Base-by-base conservation (phyloP, 2,329 filamentous ascomycete genomes). In the Moelleriella libera region DNA sequence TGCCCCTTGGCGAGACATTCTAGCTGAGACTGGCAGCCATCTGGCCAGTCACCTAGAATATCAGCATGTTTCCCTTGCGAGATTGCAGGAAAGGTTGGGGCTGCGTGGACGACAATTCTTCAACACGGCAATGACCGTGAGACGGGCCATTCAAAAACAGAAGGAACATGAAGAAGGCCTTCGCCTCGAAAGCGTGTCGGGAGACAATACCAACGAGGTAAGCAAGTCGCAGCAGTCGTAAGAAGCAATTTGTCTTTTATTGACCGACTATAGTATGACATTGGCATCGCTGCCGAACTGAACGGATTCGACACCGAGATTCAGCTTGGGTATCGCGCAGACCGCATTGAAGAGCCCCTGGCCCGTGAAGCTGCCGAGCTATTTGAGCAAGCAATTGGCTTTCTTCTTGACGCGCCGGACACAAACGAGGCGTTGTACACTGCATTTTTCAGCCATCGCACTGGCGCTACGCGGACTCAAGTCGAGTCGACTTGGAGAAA, bases 31-130 rank as follows among this genome's bases (percentile, higher is more conserved):
- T 12, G 32, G 32, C 32, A 37, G 32, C 12, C 32, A 37, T 31
- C 45, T 12, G 30, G 3, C 6, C 41, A 41, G 30, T 32, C 47
- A 45, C 30, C 30, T 48, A 28, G 37, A 43, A 7, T 44, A 42
- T 21, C 47, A 48, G 30, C 43, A 48, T 48, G 43, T 45, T 14
- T 48, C 47, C 5, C 30, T 48, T 28, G 47, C 47, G 21, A 43
- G 45, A 41, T 37, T 48, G 10, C 47, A 48, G 39, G 43, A 45
- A n/a, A 28, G 45, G 6, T 29, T 48, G 14, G 43, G 47, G 6
- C 21, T 48, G 11, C 40, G 30, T 5, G 47, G 47, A 1, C 29
- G 45, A 10, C 44, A 46, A 30, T 37, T 48, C 14, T 48, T 48
- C 39, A 48, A 45, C 34, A 43, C 47, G 6, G 32, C 47, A n/a